A percentile compares a stretch with the other conserved stretches of the same genome.
Evolutionary conservation across 495 filamentous ascomycete genomes (phyloP).

Genomic region (Penicillium coprophilum): DNA sequence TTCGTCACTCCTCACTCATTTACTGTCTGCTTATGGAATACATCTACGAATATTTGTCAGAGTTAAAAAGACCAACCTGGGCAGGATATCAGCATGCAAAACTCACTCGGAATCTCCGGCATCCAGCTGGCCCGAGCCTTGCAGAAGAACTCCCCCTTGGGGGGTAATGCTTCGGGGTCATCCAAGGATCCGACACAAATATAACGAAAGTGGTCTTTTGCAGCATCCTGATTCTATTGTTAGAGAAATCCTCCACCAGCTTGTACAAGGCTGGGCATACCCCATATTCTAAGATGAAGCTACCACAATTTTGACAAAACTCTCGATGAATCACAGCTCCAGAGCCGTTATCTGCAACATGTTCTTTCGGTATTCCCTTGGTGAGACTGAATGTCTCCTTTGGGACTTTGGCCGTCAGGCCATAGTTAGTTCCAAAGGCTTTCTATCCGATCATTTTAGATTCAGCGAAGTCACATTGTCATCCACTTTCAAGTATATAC

Average conservation of each 20-base stretch:
- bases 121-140: slow-evolving; percentile 58
- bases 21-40: slow-evolving; percentile 62
- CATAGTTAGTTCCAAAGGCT: slow-evolving; percentile 64
- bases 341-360: slow-evolving; percentile 57
- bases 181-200: slow-evolving; percentile 66
- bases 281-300: slow-evolving; percentile 63
- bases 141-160: slow-evolving; percentile 72
- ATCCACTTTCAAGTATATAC: slow-evolving; percentile 19
- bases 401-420: slow-evolving; percentile 63
- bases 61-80: too few species aligned
- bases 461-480: neutral
- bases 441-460: slow-evolving; percentile 31
- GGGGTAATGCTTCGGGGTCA: slow-evolving; percentile 57
- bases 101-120: slow-evolving; percentile 59
- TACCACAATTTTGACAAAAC: slow-evolving; percentile 64
- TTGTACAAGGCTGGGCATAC: slow-evolving; percentile 31
- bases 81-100: neutral
- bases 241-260: too few species aligned
- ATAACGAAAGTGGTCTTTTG: slow-evolving; percentile 59
- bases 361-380: slow-evolving; percentile 45
- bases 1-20: slow-evolving; percentile 42
- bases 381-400: slow-evolving; percentile 44
- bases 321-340: slow-evolving; percentile 57
- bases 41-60: slow-evolving; percentile 28
- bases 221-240: slow-evolving; percentile 42